Evolutionary conservation across 495 filamentous ascomycete genomes (phyloP).

Genomic region (Podospora tetraspora): DNA sequence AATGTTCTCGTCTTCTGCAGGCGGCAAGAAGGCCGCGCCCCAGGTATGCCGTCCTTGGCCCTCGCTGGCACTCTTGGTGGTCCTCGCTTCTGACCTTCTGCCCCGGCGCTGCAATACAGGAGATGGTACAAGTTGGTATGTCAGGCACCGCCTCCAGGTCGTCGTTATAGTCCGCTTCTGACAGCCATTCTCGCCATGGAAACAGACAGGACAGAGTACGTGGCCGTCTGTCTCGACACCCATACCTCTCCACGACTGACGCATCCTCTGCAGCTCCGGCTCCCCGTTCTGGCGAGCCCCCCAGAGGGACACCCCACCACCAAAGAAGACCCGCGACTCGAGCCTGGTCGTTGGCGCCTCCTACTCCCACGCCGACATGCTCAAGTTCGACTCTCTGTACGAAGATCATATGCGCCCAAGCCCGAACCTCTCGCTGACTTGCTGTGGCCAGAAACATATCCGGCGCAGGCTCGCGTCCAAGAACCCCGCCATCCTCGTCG

Average conservation of each 20-base stretch:
- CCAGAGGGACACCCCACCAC: conserved; percentile 44
- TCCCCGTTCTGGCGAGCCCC: conserved; percentile 88
- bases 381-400: conserved; percentile 76
- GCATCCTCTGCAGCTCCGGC: conserved; percentile 51
- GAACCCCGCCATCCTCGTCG: conserved; percentile 44
- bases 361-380: conserved; percentile 92
- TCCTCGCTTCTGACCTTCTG: conserved; percentile 18
- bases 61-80: conserved; percentile 7
- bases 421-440: conserved; percentile 14
- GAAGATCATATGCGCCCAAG: conserved; percentile 1
- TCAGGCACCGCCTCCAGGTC: conserved; percentile 24
- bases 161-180: neutral
- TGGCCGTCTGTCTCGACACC: conserved; percentile 10
- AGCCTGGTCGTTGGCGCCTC: conserved; percentile 87
- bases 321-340: conserved; percentile 57
- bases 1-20: conserved; percentile 54
- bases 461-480: conserved; percentile 41
- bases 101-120: conserved; percentile 49
- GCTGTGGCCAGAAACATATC: conserved; percentile 36
- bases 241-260: neutral
- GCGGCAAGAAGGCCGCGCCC: conserved; percentile 63
- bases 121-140: conserved; percentile 99
- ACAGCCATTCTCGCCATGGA: conserved; percentile 9
- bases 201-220: conserved; percentile 60
- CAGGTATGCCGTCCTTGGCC: conserved; percentile 53